phyloP scores from a whole-genome alignment of 768 basidiomycete genomes.

The Pleurotus cornucopiae region DNA sequence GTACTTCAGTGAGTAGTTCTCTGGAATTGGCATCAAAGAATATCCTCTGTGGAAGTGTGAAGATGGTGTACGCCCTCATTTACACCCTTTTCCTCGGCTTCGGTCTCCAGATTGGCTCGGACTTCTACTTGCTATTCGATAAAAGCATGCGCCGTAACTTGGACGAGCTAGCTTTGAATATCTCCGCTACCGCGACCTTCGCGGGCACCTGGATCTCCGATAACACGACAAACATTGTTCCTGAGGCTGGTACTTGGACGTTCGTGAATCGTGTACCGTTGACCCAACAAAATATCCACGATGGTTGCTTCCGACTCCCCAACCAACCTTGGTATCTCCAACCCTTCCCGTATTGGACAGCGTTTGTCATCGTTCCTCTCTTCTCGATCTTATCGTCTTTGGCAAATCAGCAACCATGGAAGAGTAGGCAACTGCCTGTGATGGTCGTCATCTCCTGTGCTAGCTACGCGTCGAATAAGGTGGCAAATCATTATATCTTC shows the following conservation, averaged over 20 bases:
- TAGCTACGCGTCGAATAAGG: constrained; percentile 75
- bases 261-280: constrained; percentile 53
- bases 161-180: constrained; percentile 45
- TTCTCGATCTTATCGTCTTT: constrained; percentile 73
- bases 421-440: constrained; percentile 65
- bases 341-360: constrained; percentile 75
- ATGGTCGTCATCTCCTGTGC: constrained; percentile 85
- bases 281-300: constrained; percentile 41
- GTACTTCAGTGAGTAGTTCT: constrained; percentile 62
- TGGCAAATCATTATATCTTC: constrained; percentile 82
- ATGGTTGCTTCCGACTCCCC: constrained; percentile 69
- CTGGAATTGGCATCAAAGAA: constrained; percentile 84
- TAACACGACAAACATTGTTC: constrained; percentile 40
- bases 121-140: constrained; percentile 74
- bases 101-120: constrained; percentile 80
- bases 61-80: constrained; percentile 87
- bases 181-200: constrained; percentile 46
- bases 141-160: constrained; percentile 47
- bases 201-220: constrained; percentile 69
- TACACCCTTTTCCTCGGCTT: constrained; percentile 85
- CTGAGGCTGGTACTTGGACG: constrained; percentile 59
- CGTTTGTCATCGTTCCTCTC: constrained; percentile 70
- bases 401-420: constrained; percentile 73
- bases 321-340: constrained; percentile 75
- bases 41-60: constrained; percentile 78